Percentiles rank a stretch among this genome's conserved stretches.
Evolutionary conservation across 768 basidiomycete species (phyloP).

Genomic region (Kwoniella shandongensis): DNA sequence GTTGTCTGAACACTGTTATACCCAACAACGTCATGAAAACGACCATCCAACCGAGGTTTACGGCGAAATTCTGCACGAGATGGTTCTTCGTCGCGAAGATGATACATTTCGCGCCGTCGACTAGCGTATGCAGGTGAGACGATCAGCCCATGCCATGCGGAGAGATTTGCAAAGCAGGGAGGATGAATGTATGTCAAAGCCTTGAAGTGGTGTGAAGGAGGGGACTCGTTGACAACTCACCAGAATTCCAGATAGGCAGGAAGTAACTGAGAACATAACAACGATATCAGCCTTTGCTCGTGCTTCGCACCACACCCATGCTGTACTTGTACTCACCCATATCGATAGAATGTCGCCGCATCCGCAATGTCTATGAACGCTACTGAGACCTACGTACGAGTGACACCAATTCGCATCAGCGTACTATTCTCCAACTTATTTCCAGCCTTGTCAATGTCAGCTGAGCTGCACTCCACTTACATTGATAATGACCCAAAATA

Average conservation of each 20-base stretch:
- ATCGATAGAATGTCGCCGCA: slow-evolving; percentile 46
- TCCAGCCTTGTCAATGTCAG: too few species aligned
- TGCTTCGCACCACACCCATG: not conserved
- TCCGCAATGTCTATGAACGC: slow-evolving; percentile 50
- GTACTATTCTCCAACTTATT: too few species aligned
- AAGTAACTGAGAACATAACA: slow-evolving; percentile 21
- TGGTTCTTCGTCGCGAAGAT: slow-evolving; percentile 52
- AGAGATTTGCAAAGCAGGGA: too few species aligned
- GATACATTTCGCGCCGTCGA: slow-evolving; percentile 47
- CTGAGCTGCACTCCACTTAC: too few species aligned
- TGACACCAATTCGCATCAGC: too few species aligned
- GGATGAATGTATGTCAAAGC: too few species aligned
- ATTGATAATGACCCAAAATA: slow-evolving; percentile 50
- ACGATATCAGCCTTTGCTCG: not conserved
- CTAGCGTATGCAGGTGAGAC: not conserved
- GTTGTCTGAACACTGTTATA: slow-evolving; percentile 21
- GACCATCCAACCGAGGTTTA: slow-evolving; percentile 43
- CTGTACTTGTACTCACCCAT: slow-evolving; percentile 36
- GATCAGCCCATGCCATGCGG: not conserved
- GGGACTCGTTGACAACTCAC: too few species aligned
- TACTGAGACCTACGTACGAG: slow-evolving; percentile 37
- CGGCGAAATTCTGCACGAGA: slow-evolving; percentile 47
- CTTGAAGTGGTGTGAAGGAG: too few species aligned
- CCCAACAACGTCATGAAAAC: slow-evolving; percentile 28
- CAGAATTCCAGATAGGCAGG: slow-evolving; percentile 42